phyloP scores from a whole-genome alignment of 2,329 filamentous ascomycete genomes.

The Diatrype stigma region DNA sequence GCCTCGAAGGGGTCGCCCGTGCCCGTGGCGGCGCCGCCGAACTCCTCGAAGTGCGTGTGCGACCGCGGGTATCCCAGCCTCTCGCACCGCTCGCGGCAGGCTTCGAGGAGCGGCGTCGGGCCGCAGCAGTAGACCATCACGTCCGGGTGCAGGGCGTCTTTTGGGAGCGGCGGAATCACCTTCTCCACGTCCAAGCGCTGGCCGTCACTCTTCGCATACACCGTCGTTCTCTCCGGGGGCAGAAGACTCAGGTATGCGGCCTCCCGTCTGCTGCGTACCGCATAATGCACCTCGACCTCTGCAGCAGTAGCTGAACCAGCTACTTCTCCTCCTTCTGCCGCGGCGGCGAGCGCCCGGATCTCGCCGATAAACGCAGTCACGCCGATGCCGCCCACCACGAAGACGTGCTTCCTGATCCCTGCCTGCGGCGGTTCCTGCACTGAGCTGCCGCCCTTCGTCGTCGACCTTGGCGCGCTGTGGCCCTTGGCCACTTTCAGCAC shows the following conservation, averaged over 20 bases:
- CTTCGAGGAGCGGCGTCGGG: constrained; percentile 19
- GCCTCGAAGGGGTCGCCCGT: constrained; percentile 28
- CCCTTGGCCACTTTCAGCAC: constrained; percentile 38
- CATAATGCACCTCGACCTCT: constrained; percentile 25
- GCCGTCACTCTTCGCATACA: constrained; percentile 24
- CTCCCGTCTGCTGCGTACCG: constrained; percentile 23
- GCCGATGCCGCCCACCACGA: constrained; percentile 27
- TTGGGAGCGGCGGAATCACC: constrained; percentile 19
- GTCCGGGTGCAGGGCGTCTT: constrained; percentile 14
- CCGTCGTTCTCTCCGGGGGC: constrained; percentile 15
- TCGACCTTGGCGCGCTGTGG: constrained; percentile 6
- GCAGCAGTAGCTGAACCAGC: constrained; percentile 11
- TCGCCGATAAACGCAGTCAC: constrained; percentile 26
- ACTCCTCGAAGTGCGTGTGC: constrained; percentile 25
- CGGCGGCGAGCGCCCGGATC: constrained; percentile 15
- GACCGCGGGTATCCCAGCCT: constrained; percentile 21
- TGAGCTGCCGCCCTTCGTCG: constrained; percentile 2
- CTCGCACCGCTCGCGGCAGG: constrained; percentile 13
- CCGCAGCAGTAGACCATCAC: constrained; percentile 30
- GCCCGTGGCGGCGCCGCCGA: constrained; percentile 18
- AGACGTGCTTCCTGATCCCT: constrained; percentile 24
- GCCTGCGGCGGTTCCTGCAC: constrained; percentile 3
- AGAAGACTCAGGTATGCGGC: constrained; percentile 23
- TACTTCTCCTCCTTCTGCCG: too few relatives aligned
- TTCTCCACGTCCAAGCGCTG: constrained; percentile 34